phyloP scores from a whole-genome alignment of 768 basidiomycete species.

The Leucocoprinus sp. region DNA sequence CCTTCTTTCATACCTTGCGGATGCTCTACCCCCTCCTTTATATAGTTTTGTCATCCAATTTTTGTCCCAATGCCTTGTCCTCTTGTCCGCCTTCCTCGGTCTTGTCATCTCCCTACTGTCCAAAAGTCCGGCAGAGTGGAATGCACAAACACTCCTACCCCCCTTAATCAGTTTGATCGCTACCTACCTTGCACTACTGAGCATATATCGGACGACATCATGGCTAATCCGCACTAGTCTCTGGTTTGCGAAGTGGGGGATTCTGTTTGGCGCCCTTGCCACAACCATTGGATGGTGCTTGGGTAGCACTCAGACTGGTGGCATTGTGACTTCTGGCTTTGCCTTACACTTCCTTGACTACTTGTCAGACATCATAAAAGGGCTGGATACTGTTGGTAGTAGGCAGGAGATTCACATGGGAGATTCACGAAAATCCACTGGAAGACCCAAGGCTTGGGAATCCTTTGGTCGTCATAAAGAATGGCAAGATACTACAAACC shows the following conservation, averaged over 20 bases:
- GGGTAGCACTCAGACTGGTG: conserved; percentile 1
- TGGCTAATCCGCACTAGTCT: conserved; percentile 62
- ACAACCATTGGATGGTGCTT: conserved; percentile 43
- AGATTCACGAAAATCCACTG: conserved; percentile 14
- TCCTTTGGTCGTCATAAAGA: conserved; percentile 52
- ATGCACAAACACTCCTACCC: conserved; percentile 59
- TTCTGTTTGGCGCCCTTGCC: conserved; percentile 45
- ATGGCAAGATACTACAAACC: conserved; percentile 39
- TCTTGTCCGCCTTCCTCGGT: conserved; percentile 39
- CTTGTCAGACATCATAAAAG: conserved; percentile 25
- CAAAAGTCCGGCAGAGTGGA: conserved; percentile 52
- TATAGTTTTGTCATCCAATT: conserved; percentile 43
- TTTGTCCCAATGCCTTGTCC: conserved; percentile 43
- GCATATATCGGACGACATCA: conserved; percentile 69
- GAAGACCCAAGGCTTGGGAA: conserved; percentile 51
- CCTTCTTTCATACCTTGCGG: conserved; percentile 44
- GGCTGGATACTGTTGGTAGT: conserved; percentile 21
- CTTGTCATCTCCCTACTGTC: conserved; percentile 41
- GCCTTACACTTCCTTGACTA: not conserved
- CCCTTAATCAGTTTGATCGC: conserved; percentile 65
- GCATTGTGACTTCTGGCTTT: not conserved
- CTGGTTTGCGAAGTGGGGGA: conserved; percentile 75
- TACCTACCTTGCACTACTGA: conserved; percentile 70
- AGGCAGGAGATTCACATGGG: conserved; percentile 16
- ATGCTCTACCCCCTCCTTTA: conserved; percentile 46